These are phyloP conservation scores for Kluyveromyces nonfermentans DNA, from an alignment of 805 yeast genomes.

Conservation along the genomic window DNA sequence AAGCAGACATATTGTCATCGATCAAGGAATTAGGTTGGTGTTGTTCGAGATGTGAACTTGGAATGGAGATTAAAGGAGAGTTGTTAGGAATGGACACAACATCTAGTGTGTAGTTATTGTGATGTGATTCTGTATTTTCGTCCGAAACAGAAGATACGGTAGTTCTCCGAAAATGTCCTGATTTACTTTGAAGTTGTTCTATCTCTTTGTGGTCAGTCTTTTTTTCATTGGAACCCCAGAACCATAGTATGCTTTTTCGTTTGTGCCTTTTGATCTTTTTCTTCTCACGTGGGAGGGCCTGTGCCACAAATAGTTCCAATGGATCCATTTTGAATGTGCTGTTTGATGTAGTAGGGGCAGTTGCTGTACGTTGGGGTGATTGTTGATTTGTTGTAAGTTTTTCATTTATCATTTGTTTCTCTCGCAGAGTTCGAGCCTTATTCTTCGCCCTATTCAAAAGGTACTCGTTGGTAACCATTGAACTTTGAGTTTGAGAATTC, in stretches of 20 bases:
- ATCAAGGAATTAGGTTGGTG: too few relatives aligned
- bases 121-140: neutral
- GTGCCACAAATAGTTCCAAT: conserved; percentile 20
- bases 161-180: neutral
- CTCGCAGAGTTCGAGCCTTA: neutral
- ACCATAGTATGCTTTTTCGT: conserved; percentile 19
- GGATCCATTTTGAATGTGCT: conserved; percentile 23
- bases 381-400: neutral
- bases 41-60: neutral
- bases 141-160: neutral
- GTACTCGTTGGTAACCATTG: neutral
- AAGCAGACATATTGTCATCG: too few relatives aligned
- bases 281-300: conserved; percentile 18
- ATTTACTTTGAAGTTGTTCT: neutral
- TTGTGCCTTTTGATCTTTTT: conserved; percentile 12
- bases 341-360: neutral
- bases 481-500: neutral
- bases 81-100: neutral
- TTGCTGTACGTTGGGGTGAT: neutral
- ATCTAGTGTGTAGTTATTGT: neutral
- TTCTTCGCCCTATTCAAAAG: neutral
- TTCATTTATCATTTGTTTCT: neutral
- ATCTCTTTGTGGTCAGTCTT: neutral
- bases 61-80: neutral
- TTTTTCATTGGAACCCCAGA: conserved; percentile 12